Base-by-base conservation (phyloP, 2,329 filamentous ascomycete species). In the Dothistroma pini region DNA sequence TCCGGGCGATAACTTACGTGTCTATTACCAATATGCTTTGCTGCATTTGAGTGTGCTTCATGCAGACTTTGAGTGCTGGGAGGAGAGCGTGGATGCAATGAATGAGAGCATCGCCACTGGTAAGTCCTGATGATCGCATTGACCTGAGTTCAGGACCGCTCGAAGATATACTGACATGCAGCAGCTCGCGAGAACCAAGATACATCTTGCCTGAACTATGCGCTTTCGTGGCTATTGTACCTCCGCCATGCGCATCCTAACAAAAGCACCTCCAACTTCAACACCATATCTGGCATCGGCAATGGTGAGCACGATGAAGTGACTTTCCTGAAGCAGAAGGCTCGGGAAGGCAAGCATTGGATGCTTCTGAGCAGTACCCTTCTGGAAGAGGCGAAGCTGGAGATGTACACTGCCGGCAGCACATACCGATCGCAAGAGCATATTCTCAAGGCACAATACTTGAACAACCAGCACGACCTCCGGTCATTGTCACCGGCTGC, bases 161-260 rank as follows among this genome's bases (percentile, higher is more conserved):
- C 11, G 48, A 10, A 12, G 6, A 51, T 16, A 9, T 52, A 19
- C 48, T 41, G 16, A 58, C 48, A 19, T 19, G 7, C 2, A 10
- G n/a, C 56, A 72, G 95, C 95, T 0, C 83, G 93, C 63, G 95
- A 97, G 75, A 96, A 96, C 68, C 88, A 92, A 66, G 95, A 99
- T 72, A 90, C 91, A 81, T 87, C 85, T 4, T 97, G 95, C 72
- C 82, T 99, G 59, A 97, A 97, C 75, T 97, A 96, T 76, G 90
- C 92, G 34, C 84, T 99, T 63, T 96, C 92, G 71, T 99, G 95
- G 95, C 81, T 97, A 2, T 96, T 96, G 70, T 91, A 97, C 72
- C 96, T 97, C 69, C 89, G 89, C n/a, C 90, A 91, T 70, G 86
- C 90, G 0, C 92, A 93, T 90, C 92, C 0, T 82, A 86, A 64